phyloP scores from a whole-genome alignment of 495 filamentous ascomycete species.

The Penicillium pancosmium region DNA sequence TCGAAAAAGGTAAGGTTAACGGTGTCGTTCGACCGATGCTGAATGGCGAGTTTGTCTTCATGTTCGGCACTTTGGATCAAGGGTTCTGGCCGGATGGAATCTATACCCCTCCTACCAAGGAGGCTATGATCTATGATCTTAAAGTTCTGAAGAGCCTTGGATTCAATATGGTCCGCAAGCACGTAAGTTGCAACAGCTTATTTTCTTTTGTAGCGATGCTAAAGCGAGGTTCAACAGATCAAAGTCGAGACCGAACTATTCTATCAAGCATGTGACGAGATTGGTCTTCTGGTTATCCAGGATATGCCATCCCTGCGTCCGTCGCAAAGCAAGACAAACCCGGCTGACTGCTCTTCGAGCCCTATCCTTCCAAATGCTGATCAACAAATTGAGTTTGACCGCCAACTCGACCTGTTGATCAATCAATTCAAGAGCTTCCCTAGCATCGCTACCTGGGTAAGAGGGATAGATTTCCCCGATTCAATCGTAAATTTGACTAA shows the following conservation, averaged over 20 bases:
- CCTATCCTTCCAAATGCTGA: conserved; percentile 43
- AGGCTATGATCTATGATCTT: conserved; percentile 69
- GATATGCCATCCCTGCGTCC: conserved; percentile 66
- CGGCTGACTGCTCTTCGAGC: conserved; percentile 8
- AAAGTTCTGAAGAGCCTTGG: conserved; percentile 61
- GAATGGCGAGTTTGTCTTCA: conserved; percentile 66
- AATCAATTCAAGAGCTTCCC: conserved; percentile 64
- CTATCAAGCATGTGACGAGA: conserved; percentile 64
- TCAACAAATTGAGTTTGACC: conserved; percentile 61
- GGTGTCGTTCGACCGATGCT: conserved; percentile 63
- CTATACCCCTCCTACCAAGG: conserved; percentile 58
- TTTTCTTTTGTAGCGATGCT: neutral
- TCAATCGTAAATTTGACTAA: neutral
- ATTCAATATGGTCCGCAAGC: conserved; percentile 70
- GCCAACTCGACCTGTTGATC: conserved; percentile 63
- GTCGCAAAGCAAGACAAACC: conserved; percentile 17
- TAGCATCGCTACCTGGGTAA: conserved; percentile 57
- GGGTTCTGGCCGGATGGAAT: conserved; percentile 73
- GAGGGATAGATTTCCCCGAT: neutral
- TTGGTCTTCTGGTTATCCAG: conserved; percentile 66
- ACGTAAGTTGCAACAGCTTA: conserved; percentile 44
- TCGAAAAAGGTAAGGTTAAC: conserved; percentile 53
- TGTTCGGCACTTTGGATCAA: conserved; percentile 69
- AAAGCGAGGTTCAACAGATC: conserved; percentile 46
- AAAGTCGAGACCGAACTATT: conserved; percentile 69